Conservation (phyloP, 169 alveolate genomes). For the Theileria orientalis region DNA sequence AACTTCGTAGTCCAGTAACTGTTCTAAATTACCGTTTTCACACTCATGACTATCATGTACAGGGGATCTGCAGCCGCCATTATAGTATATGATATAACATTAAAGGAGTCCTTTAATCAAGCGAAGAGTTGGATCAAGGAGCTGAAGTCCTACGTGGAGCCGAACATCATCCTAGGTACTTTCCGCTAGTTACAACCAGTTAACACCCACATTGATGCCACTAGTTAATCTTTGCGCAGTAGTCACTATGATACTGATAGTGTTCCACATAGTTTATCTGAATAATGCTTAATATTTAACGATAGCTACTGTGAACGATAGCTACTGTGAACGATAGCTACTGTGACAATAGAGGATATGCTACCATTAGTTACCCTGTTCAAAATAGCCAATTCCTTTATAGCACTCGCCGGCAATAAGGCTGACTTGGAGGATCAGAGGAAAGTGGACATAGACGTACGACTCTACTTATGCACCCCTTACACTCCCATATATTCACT, state of each 20-base stretch:
- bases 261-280: not conserved
- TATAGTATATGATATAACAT: constrained; percentile 87
- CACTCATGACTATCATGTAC: not conserved
- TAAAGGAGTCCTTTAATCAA: constrained; percentile 81
- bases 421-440: constrained; percentile 81
- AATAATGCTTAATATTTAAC: too few relatives aligned
- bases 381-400: constrained; percentile 9
- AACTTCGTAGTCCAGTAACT: not conserved
- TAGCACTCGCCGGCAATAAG: constrained; percentile 88
- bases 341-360: too few relatives aligned
- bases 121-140: constrained; percentile 89
- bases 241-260: too few relatives aligned
- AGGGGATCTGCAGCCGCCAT: constrained; percentile 91
- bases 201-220: not conserved
- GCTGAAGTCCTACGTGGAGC: constrained; percentile 79
- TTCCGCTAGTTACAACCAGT: not conserved
- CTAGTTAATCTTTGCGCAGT: not conserved
- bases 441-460: constrained; percentile 82
- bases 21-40: not conserved
- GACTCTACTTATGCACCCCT: not conserved
- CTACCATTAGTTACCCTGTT: too few relatives aligned
- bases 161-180: constrained; percentile 72
- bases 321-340: too few relatives aligned
- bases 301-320: too few relatives aligned
- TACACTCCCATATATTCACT: too few relatives aligned